These are phyloP conservation scores for Tolypocladium tundrense DNA, from an alignment of 2,329 filamentous ascomycete species.

Conservation along the genomic window DNA sequence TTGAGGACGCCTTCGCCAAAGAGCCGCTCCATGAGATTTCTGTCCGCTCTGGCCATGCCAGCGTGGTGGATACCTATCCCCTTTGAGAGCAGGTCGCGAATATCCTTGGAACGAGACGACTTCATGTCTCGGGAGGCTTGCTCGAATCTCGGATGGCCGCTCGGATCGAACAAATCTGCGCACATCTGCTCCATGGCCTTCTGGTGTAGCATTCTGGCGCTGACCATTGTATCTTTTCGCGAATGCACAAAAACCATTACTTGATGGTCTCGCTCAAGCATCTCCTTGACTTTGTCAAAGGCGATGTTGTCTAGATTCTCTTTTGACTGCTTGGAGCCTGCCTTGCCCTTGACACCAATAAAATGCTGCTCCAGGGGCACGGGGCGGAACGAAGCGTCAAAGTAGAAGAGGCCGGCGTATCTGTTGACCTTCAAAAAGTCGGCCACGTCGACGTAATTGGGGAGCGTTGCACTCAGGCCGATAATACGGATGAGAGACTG, in stretches of 20 bases:
- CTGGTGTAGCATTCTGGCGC: slow-evolving; percentile 75
- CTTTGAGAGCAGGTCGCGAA: slow-evolving; percentile 81
- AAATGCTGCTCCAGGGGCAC: slow-evolving; percentile 97
- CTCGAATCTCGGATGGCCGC: slow-evolving; percentile 67
- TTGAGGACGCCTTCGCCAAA: slow-evolving; percentile 90
- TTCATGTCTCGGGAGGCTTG: slow-evolving; percentile 77
- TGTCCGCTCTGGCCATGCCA: slow-evolving; percentile 87
- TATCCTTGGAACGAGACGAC: slow-evolving; percentile 71
- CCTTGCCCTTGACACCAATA: slow-evolving; percentile 87
- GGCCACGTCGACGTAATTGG: slow-evolving; percentile 93
- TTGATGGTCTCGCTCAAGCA: slow-evolving; percentile 87
- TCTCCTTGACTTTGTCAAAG: slow-evolving; percentile 90
- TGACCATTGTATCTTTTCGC: slow-evolving; percentile 82
- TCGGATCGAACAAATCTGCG: slow-evolving; percentile 74
- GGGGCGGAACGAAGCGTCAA: slow-evolving; percentile 89
- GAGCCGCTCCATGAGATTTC: slow-evolving; percentile 89
- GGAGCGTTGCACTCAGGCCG: slow-evolving; percentile 87
- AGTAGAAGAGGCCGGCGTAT: slow-evolving; percentile 88
- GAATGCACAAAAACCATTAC: slow-evolving; percentile 99
- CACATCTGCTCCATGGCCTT: slow-evolving; percentile 76
- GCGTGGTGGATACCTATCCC: slow-evolving; percentile 94
- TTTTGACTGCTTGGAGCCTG: slow-evolving; percentile 67
- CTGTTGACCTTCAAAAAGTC: slow-evolving; percentile 96
- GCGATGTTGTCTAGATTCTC: slow-evolving; percentile 82
- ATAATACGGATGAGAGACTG: slow-evolving; percentile 95